Conservation (phyloP, 768 basidiomycete genomes). For the Boletus huronensis region DNA sequence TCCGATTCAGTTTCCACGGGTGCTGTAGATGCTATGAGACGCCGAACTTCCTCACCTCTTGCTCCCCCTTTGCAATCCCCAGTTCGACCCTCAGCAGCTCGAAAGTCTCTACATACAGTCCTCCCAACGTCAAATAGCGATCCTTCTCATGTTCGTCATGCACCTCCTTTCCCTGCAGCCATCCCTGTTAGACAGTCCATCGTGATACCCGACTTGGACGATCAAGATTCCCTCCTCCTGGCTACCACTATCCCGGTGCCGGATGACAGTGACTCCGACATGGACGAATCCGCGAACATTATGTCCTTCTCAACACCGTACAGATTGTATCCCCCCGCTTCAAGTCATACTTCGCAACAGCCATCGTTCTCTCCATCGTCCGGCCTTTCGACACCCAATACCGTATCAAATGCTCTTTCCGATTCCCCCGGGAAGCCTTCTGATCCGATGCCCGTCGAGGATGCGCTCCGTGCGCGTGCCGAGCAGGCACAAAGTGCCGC, state of each 20-base stretch:
- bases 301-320: conserved; percentile 74
- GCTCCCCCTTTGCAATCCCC: conserved; percentile 29
- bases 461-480: conserved; percentile 80
- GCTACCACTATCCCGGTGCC: conserved; percentile 76
- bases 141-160: conserved; percentile 21
- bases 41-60: conserved; percentile 52
- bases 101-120: conserved; percentile 37
- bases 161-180: conserved; percentile 9
- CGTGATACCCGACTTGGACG: conserved; percentile 39
- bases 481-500: conserved; percentile 94
- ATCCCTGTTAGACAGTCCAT: conserved; percentile 45
- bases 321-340: conserved; percentile 43
- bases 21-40: conserved; percentile 31
- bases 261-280: conserved; percentile 68
- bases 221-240: conserved; percentile 63
- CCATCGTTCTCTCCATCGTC: conserved; percentile 57
- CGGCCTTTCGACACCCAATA: conserved; percentile 44
- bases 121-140: conserved; percentile 35
- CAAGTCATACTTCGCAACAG: conserved; percentile 39
- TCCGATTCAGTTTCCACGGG: conserved; percentile 35
- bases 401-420: conserved; percentile 58
- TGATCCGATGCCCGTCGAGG: conserved; percentile 61
- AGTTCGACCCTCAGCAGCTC: conserved; percentile 34
- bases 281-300: conserved; percentile 51
- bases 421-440: conserved; percentile 46